These are phyloP conservation scores for Canariomyces notabilis DNA, from an alignment of 2,329 filamentous ascomycete genomes.

Conservation along the genomic window DNA sequence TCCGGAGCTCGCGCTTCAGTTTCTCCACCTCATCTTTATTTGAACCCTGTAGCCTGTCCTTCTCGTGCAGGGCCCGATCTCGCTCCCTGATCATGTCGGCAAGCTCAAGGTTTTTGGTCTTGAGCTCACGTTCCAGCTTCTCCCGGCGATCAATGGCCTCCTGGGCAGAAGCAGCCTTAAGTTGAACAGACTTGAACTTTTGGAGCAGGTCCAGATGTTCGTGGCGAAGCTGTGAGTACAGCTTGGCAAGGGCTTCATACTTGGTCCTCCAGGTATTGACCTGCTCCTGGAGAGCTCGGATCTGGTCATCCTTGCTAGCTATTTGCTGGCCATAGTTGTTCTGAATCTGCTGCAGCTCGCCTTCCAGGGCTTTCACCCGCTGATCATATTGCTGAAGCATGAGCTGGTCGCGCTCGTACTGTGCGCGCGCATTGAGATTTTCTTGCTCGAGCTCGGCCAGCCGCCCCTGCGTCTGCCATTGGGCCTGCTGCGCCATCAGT, in stretches of 20 bases:
- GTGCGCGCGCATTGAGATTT: slow-evolving; percentile 87
- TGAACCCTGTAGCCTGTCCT: slow-evolving; percentile 77
- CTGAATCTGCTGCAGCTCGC: slow-evolving; percentile 77
- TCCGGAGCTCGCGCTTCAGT: slow-evolving; percentile 83
- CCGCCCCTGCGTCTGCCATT: slow-evolving; percentile 92
- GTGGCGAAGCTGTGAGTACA: slow-evolving; percentile 92
- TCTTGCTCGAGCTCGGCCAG: slow-evolving; percentile 92
- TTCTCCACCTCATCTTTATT: slow-evolving; percentile 94
- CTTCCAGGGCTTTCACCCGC: slow-evolving; percentile 86
- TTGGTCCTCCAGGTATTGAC: slow-evolving; percentile 97
- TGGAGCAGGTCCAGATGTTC: slow-evolving; percentile 93
- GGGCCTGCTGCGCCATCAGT: slow-evolving; percentile 78
- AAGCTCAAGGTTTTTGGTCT: slow-evolving; percentile 98
- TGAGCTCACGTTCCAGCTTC: slow-evolving; percentile 94
- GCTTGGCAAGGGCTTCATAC: slow-evolving; percentile 91
- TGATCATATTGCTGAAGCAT: slow-evolving; percentile 97
- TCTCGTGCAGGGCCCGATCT: slow-evolving; percentile 88
- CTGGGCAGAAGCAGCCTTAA: slow-evolving; percentile 94
- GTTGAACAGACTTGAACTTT: slow-evolving; percentile 92
- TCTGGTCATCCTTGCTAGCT: slow-evolving; percentile 88
- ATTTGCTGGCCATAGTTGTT: slow-evolving; percentile 81
- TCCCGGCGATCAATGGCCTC: slow-evolving; percentile 93
- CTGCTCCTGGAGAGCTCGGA: slow-evolving; percentile 87
- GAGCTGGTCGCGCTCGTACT: slow-evolving; percentile 95
- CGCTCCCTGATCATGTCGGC: slow-evolving; percentile 98